Base-by-base conservation (phyloP, 2,329 filamentous ascomycete species). In the Coniochaeta ligniaria region DNA sequence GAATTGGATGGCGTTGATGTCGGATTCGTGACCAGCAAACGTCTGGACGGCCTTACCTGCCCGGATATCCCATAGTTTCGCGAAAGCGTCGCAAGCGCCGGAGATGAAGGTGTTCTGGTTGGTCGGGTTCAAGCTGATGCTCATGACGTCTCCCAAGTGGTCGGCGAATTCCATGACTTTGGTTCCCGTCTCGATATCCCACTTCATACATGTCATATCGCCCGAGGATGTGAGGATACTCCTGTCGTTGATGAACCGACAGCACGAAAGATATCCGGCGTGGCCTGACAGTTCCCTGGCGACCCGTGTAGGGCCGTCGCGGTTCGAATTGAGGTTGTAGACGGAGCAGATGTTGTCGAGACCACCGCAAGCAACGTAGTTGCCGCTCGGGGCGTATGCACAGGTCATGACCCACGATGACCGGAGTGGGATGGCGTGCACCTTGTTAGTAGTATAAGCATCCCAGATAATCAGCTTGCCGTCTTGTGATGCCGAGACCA, bases 391-490 rank as follows among this genome's bases (percentile, higher is more conserved):
- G 63, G 95, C 94, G 76, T 99, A 99, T 72, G 95, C 95, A 84
- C 95, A 99, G 66, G 95, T 99, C 95, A 99, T 99, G 77, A 99
- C 95, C 95, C 95, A 99, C 16, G 95, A 99, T 16, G 95, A 98
- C 66, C 95, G 88, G 62, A 99, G 83, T 36, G 95, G 95, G 69
- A 99, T 98, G 75, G 95, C 95, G 78, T 99, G 95, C 64, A 99
- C 95, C 78, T 99, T 99, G 83, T 99, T 98, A 64, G 95, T 98
- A 66, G 94, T 98, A 80, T 99, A 99, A 62, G 95, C 95, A 76
- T 99, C 95, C 95, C 95, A 99, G 74, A 99, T 98, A 77, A 99
- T 99, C 68, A 99, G 87, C 82, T 99, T 99, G 75, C 95, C 95
- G 72, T 99, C 95, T 78, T 99, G 95, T 68, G 95, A 99, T 65